These are phyloP conservation scores for Meredithiella fracta DNA, from an alignment of 2,329 filamentous ascomycete species.

Conservation along the genomic window DNA sequence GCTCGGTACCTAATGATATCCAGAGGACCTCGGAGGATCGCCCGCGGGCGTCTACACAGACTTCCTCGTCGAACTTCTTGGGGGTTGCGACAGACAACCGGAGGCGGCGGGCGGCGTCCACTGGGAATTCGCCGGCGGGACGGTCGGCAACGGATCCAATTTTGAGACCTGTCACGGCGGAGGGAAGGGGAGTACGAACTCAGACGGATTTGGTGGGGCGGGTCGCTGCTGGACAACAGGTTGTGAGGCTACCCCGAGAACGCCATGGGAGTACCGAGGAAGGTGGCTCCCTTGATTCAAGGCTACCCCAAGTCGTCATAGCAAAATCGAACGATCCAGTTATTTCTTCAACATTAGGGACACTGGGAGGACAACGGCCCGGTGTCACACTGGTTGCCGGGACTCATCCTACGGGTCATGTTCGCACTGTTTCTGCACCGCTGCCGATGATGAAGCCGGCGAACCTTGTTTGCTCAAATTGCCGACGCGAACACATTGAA, in stretches of 20 bases:
- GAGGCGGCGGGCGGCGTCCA: slow-evolving; percentile 33
- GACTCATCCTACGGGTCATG: not conserved
- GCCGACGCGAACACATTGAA: slow-evolving; percentile 56
- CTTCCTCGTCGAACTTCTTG: not conserved
- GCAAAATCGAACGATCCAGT: not conserved
- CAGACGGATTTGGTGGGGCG: slow-evolving; percentile 20
- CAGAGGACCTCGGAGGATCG: slow-evolving; percentile 29
- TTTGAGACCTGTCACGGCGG: slow-evolving; percentile 26
- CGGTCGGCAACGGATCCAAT: slow-evolving; percentile 37
- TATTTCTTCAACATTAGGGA: not conserved
- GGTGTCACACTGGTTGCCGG: not conserved
- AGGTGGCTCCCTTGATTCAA: slow-evolving; percentile 7
- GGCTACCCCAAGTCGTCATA: slow-evolving; percentile 5
- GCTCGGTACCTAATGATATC: slow-evolving; percentile 14
- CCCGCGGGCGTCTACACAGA: slow-evolving; percentile 31
- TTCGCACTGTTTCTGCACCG: not conserved
- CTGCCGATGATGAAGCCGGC: slow-evolving; percentile 35
- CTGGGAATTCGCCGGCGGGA: slow-evolving; percentile 18
- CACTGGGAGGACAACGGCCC: not conserved
- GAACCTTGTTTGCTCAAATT: slow-evolving; percentile 55
- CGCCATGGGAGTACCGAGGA: not conserved
- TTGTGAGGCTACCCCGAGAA: no score
- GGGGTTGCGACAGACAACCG: not conserved
- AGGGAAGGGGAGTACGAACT: slow-evolving; percentile 40
- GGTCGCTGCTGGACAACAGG: no score